A percentile compares a stretch with the other conserved stretches of the same genome.
Conservation (phyloP, 805 yeast genomes). For the Metschnikowia shivogae region DNA sequence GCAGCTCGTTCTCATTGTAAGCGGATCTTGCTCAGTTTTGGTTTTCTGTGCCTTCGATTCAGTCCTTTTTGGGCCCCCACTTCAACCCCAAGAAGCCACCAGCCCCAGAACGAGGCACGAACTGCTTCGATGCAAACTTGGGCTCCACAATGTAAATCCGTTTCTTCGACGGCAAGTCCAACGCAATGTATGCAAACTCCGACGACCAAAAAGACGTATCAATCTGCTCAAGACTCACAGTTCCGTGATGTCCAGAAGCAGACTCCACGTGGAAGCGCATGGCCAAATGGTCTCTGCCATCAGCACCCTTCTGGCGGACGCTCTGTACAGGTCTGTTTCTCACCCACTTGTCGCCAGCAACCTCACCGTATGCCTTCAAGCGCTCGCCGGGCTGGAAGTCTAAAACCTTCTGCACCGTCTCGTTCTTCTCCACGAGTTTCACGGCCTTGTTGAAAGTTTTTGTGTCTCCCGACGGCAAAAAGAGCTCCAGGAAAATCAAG, state of each 20-base stretch:
- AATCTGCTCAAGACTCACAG: constrained; percentile 76
- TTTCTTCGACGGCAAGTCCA: constrained; percentile 69
- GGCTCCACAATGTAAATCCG: constrained; percentile 71
- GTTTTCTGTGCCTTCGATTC: not conserved
- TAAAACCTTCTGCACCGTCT: constrained; percentile 52
- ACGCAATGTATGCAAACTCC: constrained; percentile 64
- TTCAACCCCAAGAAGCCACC: constrained; percentile 74
- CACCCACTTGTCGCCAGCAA: constrained; percentile 71
- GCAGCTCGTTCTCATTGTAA: too few relatives aligned
- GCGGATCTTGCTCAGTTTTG: too few relatives aligned
- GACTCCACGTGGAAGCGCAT: constrained; percentile 89
- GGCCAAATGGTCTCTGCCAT: constrained; percentile 74
- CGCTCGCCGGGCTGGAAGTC: constrained; percentile 52
- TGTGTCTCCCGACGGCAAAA: constrained; percentile 89
- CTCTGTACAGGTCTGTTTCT: constrained; percentile 83
- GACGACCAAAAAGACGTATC: constrained; percentile 63
- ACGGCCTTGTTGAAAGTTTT: constrained; percentile 87
- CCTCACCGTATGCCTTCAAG: constrained; percentile 81
- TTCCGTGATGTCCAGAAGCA: constrained; percentile 53
- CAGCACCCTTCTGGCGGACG: constrained; percentile 58
- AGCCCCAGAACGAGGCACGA: constrained; percentile 33
- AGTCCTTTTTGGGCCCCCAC: constrained; percentile 77
- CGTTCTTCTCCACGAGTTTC: constrained; percentile 65
- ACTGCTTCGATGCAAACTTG: constrained; percentile 41
- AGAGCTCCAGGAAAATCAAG: constrained; percentile 71